phyloP scores from a whole-genome alignment of 2,329 filamentous ascomycete species.

The Chaetomium sp. region DNA sequence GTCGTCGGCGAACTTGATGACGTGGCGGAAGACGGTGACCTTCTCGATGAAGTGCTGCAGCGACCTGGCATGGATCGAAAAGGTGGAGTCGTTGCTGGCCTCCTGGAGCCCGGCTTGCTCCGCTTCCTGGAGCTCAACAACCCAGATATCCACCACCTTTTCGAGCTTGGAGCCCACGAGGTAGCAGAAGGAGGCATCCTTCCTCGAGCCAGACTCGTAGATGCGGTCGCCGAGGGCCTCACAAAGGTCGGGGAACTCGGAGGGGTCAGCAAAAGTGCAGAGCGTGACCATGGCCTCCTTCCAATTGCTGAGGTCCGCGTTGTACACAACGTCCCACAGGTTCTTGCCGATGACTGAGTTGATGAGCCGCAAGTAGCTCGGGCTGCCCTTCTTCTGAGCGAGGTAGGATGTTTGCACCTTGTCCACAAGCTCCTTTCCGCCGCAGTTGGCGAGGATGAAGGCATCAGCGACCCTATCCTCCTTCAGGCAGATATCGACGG shows the following conservation, averaged over 20 bases:
- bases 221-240: slow-evolving; percentile 92
- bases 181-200: slow-evolving; percentile 96
- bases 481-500: slow-evolving; percentile 83
- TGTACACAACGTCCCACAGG: slow-evolving; percentile 96
- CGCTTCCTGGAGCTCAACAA: slow-evolving; percentile 81
- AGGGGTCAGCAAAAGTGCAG: slow-evolving; percentile 90
- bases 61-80: slow-evolving; percentile 86
- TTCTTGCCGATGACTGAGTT: slow-evolving; percentile 95
- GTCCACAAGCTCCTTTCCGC: slow-evolving; percentile 88
- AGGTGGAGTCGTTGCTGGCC: slow-evolving; percentile 72
- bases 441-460: slow-evolving; percentile 96
- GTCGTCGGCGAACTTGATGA: slow-evolving; percentile 84
- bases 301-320: slow-evolving; percentile 90
- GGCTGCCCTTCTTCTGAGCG: slow-evolving; percentile 75
- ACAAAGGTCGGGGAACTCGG: slow-evolving; percentile 91
- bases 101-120: slow-evolving; percentile 75
- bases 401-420: slow-evolving; percentile 93
- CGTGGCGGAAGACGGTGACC: slow-evolving; percentile 92
- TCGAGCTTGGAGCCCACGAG: slow-evolving; percentile 94
- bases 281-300: slow-evolving; percentile 95
- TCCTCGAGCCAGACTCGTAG: slow-evolving; percentile 73
- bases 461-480: slow-evolving; percentile 93
- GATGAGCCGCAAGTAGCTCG: slow-evolving; percentile 89
- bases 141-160: slow-evolving; percentile 95
- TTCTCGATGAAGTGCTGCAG: slow-evolving; percentile 97